phyloP scores from a whole-genome alignment of 768 basidiomycete genomes.

The Russula virescens region DNA sequence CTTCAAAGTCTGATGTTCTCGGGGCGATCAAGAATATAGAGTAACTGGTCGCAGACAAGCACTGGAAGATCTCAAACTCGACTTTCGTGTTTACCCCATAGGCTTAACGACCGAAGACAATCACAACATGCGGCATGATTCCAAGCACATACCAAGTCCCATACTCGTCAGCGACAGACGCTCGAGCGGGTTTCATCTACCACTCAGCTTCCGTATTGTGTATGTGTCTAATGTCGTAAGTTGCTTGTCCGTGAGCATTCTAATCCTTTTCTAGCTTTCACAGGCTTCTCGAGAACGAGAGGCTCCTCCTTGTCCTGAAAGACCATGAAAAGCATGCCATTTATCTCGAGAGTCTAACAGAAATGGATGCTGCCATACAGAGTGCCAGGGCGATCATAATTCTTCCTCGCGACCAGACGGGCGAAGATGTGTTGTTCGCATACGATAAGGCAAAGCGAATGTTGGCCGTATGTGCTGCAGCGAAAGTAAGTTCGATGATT shows the following conservation, averaged over 20 bases:
- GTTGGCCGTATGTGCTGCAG: conserved; percentile 41
- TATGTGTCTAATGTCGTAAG: neutral
- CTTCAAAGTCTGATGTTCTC: neutral
- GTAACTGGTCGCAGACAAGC: neutral
- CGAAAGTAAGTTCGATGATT: conserved; percentile 33
- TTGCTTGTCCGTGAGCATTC: neutral
- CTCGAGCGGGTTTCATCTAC: conserved; percentile 1
- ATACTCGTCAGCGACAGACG: neutral
- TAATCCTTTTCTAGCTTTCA: conserved; percentile 4
- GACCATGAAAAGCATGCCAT: neutral
- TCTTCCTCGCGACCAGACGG: conserved; percentile 43
- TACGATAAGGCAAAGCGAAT: conserved; percentile 49
- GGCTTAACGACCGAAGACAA: conserved; percentile 3
- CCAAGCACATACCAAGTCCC: conserved; percentile 6
- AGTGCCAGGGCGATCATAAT: neutral
- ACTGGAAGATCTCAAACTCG: neutral
- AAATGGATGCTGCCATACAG: neutral
- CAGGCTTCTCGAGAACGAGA: conserved; percentile 16
- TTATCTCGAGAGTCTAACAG: conserved; percentile 9
- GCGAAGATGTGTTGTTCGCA: conserved; percentile 38
- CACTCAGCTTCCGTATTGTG: neutral
- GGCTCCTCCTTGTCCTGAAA: conserved; percentile 10
- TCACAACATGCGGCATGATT: conserved; percentile 1
- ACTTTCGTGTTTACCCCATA: neutral
- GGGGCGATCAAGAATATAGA: neutral